Evolutionary conservation across 768 basidiomycete species (phyloP).

Genomic region (Mycena crocata): DNA sequence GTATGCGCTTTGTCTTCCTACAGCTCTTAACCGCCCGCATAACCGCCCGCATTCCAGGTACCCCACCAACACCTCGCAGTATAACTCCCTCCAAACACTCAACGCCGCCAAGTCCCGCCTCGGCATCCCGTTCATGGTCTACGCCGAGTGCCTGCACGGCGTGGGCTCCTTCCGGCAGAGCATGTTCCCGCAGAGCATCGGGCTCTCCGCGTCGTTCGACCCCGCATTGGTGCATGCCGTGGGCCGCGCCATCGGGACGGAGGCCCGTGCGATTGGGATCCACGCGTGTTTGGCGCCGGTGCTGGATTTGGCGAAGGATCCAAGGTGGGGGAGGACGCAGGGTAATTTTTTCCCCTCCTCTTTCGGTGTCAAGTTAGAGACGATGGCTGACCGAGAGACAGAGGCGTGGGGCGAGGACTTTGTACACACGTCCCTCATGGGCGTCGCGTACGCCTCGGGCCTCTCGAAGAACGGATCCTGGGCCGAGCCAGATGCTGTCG

Average conservation of each 20-base stretch:
- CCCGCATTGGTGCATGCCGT: conserved; percentile 33
- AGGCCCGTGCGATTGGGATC: conserved; percentile 40
- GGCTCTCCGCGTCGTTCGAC: conserved; percentile 36
- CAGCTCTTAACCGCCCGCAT: neutral
- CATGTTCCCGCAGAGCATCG: conserved; percentile 41
- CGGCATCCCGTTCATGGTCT: conserved; percentile 38
- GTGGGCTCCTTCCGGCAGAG: conserved; percentile 40
- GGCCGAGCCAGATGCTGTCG: conserved; percentile 40
- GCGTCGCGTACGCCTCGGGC: conserved; percentile 38
- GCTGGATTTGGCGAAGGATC: conserved; percentile 43
- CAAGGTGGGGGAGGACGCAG: conserved; percentile 41
- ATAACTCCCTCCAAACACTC: conserved; percentile 37
- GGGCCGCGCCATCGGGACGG: conserved; percentile 38
- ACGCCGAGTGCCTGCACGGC: conserved; percentile 40
- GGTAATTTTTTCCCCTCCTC: conserved; percentile 9
- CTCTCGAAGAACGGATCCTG: conserved; percentile 41
- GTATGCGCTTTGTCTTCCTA: neutral
- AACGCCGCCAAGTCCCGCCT: conserved; percentile 38
- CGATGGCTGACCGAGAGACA: neutral
- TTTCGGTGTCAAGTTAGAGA: neutral
- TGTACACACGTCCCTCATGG: conserved; percentile 39
- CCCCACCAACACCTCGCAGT: conserved; percentile 34
- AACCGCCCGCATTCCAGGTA: conserved; percentile 15
- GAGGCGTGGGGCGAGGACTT: conserved; percentile 44
- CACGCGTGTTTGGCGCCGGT: conserved; percentile 40